Evolutionary conservation across 768 basidiomycete genomes (phyloP), one percentile per base, ranked within the genome.

Genomic region (Amanita exitialis): DNA sequence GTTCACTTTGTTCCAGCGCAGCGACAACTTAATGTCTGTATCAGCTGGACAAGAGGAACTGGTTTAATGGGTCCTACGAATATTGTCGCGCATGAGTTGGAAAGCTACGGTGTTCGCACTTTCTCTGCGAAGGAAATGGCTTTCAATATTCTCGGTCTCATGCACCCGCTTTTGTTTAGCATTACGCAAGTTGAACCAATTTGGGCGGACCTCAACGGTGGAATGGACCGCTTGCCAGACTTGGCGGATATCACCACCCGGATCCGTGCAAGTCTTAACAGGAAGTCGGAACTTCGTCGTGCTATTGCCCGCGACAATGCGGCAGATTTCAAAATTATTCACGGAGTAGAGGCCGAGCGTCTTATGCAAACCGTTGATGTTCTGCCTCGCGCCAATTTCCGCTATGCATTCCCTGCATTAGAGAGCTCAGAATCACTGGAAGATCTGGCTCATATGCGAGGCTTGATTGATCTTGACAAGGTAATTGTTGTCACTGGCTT

Each of bases 71-170:
- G 79, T 52, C 86, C 93, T 3, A 94, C 91, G 39, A 94, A 94
- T 70, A 90, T 86, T 38, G 86, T 97, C 47, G 92, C 96, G 23
- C 89, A 94, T 52, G 91, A 92, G 49, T 77, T 99, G 38, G 96
- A 99, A 71, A 77, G 82, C 53, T 78, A 86, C 55, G 96, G 96
- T 54, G 90, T 96, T 53, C 82, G 96, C 57, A 99, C 96, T 1
- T 99, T 98, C 80, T 98, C 95, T 0, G 88, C 96, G 25, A 98
- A 98, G 73, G 96, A 99, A 70, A 99, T 98, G 96, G 94, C 96
- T 0, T 99, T 99, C 82, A 99, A 99, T 69, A 92, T 99, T 60
- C 85, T 99, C 49, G 95, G 96, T 54, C 78, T 99, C 45, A 98
- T 99, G 95, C 96, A 99, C 63, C 96, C 96, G 39, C 82, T 98